These are phyloP conservation scores for Ettlia oleoabundans DNA, from an alignment of 139 green algal species.

Conservation along the genomic window DNA sequence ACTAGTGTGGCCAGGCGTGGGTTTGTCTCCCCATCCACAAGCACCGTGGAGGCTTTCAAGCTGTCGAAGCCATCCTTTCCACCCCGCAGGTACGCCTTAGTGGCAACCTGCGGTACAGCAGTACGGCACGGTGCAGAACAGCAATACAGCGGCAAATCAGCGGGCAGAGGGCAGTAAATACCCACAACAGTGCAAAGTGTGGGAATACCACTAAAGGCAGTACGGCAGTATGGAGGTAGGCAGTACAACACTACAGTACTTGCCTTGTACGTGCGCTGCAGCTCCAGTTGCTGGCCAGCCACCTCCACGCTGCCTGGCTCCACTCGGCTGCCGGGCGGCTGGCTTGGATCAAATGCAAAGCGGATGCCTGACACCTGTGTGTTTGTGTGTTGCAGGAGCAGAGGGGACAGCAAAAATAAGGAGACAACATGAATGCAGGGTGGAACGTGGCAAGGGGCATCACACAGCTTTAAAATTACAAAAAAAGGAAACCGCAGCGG, in stretches of 20 bases:
- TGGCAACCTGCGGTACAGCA: slow-evolving; percentile 44
- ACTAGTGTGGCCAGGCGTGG: slow-evolving; percentile 46
- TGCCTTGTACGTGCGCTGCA: slow-evolving; percentile 50
- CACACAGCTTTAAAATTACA: too few species aligned
- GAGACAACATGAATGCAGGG: too few species aligned
- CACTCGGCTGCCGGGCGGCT: slow-evolving; percentile 53
- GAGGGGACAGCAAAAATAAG: too few species aligned
- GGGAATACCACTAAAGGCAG: neutral
- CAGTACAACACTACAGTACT: neutral
- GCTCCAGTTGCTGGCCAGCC: slow-evolving; percentile 52
- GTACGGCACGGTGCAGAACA: neutral
- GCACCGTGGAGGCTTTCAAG: slow-evolving; percentile 44
- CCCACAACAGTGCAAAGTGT: neutral
- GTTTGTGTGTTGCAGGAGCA: too few species aligned
- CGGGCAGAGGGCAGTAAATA: neutral
- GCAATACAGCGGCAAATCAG: neutral
- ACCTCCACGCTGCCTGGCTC: slow-evolving; percentile 54
- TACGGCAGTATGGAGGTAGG: too few species aligned
- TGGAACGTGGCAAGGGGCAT: too few species aligned
- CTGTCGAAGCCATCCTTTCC: slow-evolving; percentile 79
- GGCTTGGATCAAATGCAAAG: slow-evolving; percentile 70
- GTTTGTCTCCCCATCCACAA: slow-evolving; percentile 44
- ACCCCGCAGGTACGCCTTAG: slow-evolving; percentile 75
- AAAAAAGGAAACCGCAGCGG: too few species aligned
- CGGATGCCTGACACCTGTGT: slow-evolving; percentile 60